Base-by-base conservation (phyloP, 2,329 filamentous ascomycete species). In the Ambrosiella xylebori region DNA sequence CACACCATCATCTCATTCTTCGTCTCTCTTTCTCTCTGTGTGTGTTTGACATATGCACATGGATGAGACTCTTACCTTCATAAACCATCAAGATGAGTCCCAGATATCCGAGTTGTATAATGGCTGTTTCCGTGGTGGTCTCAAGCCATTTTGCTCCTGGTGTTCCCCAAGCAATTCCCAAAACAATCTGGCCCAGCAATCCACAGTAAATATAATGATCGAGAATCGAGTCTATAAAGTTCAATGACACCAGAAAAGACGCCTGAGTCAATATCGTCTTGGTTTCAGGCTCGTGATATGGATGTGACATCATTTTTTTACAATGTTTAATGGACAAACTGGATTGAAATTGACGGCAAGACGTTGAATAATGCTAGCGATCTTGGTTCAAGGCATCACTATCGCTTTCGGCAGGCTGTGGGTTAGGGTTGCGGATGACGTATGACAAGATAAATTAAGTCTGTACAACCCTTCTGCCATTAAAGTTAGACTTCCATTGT, bases 41-140 rank as follows among this genome's bases (percentile, higher is more conserved):
- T 19, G 19, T 19, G 19, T 19, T 19, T 19, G 19, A 19, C 19
- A 19, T 19, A 19, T 19, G 19, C 19, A 19, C 19, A 19, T 19
- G 3, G 3, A 19, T 19, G 19, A 19, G 1, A 0, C 8, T 15
- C 40, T 36, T 5, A 76, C 81, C 83, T 72, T 88, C 82, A 65
- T 80, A 88, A 0, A 89, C 84, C 1, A 89, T 69, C 35, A 87
- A 69, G 6, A 89, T 75, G n/a, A 89, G 66, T 0, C 86, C 85
- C 0, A 89, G 68, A 65, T 89, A 90, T 0, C 86, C 86, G 1
- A 89, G 66, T 60, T 85, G 76, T 19, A 83, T 75, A 36, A 86
- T 71, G 0, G 73, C 72, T 15, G 74, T 65, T 67, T 89, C 75
- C 1, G 73, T 68, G 3, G 74, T 70, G 0, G 59, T 17, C 0